Percentiles rank a stretch among this genome's conserved stretches.
Conservation (phyloP, 2,329 filamentous ascomycete genomes). For the Mycosphaerella sp. region DNA sequence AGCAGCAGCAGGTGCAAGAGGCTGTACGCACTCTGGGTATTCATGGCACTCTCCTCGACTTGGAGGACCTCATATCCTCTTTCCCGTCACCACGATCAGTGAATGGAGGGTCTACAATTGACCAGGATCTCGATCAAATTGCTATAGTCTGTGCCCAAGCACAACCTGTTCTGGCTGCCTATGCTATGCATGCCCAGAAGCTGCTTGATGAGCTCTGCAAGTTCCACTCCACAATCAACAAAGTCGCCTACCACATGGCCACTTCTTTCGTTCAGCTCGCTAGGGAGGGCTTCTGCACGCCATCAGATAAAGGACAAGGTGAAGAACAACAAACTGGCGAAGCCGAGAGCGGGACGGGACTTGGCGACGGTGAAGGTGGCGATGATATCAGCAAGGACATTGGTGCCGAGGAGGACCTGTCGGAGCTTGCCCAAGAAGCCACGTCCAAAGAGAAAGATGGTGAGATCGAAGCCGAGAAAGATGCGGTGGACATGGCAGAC, state of each 20-base stretch:
- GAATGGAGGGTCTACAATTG: not conserved
- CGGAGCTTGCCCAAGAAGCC: slow-evolving; percentile 81
- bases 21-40: not conserved
- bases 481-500: slow-evolving; percentile 86
- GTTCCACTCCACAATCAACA: slow-evolving; percentile 65
- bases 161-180: slow-evolving; percentile 69
- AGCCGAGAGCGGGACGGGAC: slow-evolving; percentile 82
- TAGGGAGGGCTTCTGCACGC: slow-evolving; percentile 83
- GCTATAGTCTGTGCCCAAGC: slow-evolving; percentile 29
- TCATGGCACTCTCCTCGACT: not conserved
- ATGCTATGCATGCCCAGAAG: slow-evolving; percentile 55
- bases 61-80: not conserved
- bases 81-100: not conserved
- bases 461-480: slow-evolving; percentile 72
- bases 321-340: slow-evolving; percentile 53
- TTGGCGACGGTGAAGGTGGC: slow-evolving; percentile 89
- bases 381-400: slow-evolving; percentile 99
- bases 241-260: slow-evolving; percentile 68
- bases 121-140: slow-evolving; percentile 1
- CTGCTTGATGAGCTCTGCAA: slow-evolving; percentile 54
- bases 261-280: slow-evolving; percentile 74
- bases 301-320: slow-evolving; percentile 62
- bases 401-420: slow-evolving; percentile 83
- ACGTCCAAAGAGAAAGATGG: slow-evolving; percentile 45
- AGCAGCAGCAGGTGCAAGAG: slow-evolving; percentile 4